These are phyloP conservation scores for Plasmodium yoelii DNA, from an alignment of 169 alveolate genomes.

Conservation along the genomic window DNA sequence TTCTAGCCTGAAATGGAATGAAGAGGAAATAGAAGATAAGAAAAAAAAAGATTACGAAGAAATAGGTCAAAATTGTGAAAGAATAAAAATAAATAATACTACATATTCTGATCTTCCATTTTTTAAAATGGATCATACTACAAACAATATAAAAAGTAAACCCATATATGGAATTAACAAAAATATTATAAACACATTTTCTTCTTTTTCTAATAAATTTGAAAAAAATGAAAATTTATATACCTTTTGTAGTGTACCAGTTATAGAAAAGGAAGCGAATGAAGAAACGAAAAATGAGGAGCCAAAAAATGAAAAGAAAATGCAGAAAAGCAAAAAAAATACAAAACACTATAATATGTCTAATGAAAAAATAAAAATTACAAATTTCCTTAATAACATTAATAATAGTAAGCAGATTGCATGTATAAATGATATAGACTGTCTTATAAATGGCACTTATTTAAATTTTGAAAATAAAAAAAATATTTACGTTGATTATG, in stretches of 20 bases:
- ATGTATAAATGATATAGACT: slow-evolving; percentile 14
- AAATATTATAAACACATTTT: slow-evolving; percentile 1
- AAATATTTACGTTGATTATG: slow-evolving; percentile 12
- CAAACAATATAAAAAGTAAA: too few species aligned
- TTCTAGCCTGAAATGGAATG: too few species aligned
- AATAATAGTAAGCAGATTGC: too few species aligned
- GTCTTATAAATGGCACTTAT: slow-evolving; percentile 3
- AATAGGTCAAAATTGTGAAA: too few species aligned
- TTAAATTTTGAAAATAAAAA: slow-evolving; percentile 4
- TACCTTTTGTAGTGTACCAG: not conserved
- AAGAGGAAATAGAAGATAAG: too few species aligned
- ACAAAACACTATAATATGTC: not conserved
- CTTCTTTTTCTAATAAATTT: not conserved
- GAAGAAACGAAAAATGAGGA: not conserved
- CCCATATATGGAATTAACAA: slow-evolving; percentile 3
- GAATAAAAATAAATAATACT: too few species aligned
- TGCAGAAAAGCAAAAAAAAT: not conserved
- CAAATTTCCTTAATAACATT: too few species aligned
- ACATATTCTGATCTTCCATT: too few species aligned
- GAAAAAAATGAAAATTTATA: slow-evolving; percentile 9
- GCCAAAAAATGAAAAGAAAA: not conserved
- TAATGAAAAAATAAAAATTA: too few species aligned
- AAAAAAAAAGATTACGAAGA: too few species aligned
- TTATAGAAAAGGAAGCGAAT: not conserved
- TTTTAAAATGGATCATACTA: too few species aligned